A percentile compares a stretch with the other conserved stretches of the same genome.
phyloP scores from a whole-genome alignment of 768 basidiomycete genomes.

The Sistotremastrum suecicum region DNA sequence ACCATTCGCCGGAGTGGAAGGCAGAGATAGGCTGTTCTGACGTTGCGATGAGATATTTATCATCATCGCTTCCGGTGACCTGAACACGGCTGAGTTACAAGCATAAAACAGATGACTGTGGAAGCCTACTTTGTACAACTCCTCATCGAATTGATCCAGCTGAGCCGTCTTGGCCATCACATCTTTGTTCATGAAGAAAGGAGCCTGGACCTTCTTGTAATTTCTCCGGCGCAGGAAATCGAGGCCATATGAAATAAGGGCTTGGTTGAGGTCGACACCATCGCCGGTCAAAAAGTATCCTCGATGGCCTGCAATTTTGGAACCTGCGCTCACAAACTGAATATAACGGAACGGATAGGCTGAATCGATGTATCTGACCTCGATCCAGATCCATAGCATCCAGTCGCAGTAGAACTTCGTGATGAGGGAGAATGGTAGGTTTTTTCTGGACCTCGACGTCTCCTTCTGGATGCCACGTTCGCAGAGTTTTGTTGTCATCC shows the following conservation, averaged over 20 bases:
- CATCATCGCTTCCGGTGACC: constrained; percentile 83
- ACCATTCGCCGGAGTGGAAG: constrained; percentile 94
- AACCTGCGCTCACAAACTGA: constrained; percentile 31
- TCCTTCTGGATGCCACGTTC: constrained; percentile 79
- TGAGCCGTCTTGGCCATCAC: constrained; percentile 97
- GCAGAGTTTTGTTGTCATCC: constrained; percentile 81
- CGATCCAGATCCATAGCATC: constrained; percentile 97
- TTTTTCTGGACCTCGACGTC: constrained; percentile 57
- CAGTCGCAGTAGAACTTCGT: constrained; percentile 85
- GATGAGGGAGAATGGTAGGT: constrained; percentile 83
- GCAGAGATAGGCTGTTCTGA: constrained; percentile 98
- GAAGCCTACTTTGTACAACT: constrained; percentile 80
- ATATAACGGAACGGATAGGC: not conserved
- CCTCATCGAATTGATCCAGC: constrained; percentile 96
- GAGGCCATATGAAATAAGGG: constrained; percentile 85
- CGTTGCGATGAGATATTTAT: constrained; percentile 98
- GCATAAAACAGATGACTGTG: not conserved
- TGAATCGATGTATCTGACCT: constrained; percentile 33
- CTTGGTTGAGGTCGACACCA: constrained; percentile 95
- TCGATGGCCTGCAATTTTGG: constrained; percentile 89
- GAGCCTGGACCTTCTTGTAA: constrained; percentile 92
- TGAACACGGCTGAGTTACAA: constrained; percentile 12
- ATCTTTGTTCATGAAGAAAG: constrained; percentile 98
- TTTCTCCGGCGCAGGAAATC: constrained; percentile 74
- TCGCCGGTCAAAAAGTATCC: constrained; percentile 95